Evolutionary conservation across 1,139 yeast species (phyloP).

Genomic region (Pneumocystis murina): DNA sequence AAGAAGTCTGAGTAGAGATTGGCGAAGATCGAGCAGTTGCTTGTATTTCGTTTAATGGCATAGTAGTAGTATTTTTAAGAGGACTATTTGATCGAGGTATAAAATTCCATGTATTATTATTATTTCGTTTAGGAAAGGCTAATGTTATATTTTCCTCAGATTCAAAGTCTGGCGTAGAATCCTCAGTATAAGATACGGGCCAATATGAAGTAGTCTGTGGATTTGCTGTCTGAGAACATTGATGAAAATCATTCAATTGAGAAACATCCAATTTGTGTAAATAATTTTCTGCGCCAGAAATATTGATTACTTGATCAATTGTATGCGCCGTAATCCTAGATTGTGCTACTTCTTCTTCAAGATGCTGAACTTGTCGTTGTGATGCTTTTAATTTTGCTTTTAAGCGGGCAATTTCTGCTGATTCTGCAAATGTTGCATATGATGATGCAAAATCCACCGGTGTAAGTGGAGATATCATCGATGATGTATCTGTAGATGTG

Average conservation of each 20-base stretch:
- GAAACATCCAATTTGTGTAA: neutral
- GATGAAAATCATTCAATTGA: neutral
- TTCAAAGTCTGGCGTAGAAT: neutral
- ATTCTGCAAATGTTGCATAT: neutral
- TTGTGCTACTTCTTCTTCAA: neutral
- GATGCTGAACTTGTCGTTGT: neutral
- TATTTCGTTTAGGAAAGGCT: neutral
- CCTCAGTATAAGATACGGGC: neutral
- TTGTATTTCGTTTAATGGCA: neutral
- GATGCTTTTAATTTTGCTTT: neutral
- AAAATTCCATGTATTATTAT: neutral
- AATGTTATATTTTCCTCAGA: neutral
- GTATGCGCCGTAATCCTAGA: neutral
- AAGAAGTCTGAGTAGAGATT: neutral
- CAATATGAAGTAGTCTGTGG: neutral
- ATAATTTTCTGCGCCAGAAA: neutral
- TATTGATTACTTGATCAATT: neutral
- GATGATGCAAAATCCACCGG: neutral
- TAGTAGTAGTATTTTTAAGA: neutral
- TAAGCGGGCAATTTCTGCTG: neutral
- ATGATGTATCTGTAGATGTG: neutral
- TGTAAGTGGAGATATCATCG: neutral
- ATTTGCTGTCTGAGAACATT: neutral
- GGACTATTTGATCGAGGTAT: neutral
- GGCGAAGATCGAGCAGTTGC: neutral